Percentiles rank a stretch among this genome's conserved stretches.
These are phyloP conservation scores for Arctostaphylos glauca DNA, from an alignment of 148 eudicot genomes.

Conservation along the genomic window DNA sequence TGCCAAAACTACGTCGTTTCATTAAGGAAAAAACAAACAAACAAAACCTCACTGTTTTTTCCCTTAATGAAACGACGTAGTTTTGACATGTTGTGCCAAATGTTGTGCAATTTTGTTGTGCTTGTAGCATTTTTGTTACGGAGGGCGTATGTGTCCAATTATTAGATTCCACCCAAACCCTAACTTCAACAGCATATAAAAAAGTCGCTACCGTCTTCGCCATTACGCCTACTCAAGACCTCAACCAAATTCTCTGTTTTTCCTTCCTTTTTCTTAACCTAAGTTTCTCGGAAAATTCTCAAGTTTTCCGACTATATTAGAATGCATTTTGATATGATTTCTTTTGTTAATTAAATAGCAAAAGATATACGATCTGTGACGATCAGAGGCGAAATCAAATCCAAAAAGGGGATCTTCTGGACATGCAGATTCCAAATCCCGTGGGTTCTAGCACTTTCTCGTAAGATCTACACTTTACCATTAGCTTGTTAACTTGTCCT, in stretches of 20 bases:
- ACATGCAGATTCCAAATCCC: constrained; percentile 13
- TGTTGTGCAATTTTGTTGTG: too few relatives aligned
- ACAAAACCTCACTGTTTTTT: too few relatives aligned
- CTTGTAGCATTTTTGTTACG: too few relatives aligned
- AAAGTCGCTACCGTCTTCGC: background rate
- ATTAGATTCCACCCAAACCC: background rate
- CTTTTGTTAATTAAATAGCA: constrained; percentile 15
- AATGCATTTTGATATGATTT: constrained; percentile 1
- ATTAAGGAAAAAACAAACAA: too few relatives aligned
- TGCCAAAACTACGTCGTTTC: too few relatives aligned
- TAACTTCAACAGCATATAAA: background rate
- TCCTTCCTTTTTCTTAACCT: background rate
- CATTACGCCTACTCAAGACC: background rate
- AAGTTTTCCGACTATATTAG: background rate
- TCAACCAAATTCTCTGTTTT: background rate
- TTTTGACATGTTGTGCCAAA: too few relatives aligned
- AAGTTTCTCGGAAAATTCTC: background rate
- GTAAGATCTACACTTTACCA: constrained; percentile 10
- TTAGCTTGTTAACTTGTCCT: background rate
- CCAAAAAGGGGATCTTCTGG: background rate
- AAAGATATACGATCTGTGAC: background rate
- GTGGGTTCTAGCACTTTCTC: constrained; percentile 12
- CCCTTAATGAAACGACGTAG: too few relatives aligned
- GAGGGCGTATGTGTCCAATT: too few relatives aligned
- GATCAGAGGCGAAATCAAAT: constrained; percentile 14